phyloP scores from a whole-genome alignment of 1,284 basidiomycete species.

The Neotropicomus parvogracilis region DNA sequence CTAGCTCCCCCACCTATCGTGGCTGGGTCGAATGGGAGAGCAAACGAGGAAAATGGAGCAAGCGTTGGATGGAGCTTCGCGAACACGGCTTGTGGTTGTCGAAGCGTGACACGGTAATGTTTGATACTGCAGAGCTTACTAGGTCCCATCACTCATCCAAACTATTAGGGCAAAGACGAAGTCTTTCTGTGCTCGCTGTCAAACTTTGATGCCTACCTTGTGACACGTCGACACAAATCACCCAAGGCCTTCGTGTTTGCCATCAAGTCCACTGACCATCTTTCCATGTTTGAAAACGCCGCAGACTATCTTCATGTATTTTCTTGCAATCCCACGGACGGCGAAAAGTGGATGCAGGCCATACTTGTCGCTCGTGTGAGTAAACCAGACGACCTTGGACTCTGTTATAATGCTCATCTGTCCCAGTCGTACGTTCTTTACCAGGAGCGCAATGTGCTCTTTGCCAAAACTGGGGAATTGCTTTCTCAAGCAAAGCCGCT shows the following conservation, averaged over 20 bases:
- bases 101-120: slow-evolving; percentile 77
- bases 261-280: slow-evolving; percentile 82
- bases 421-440: slow-evolving; percentile 72
- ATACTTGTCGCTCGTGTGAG: slow-evolving; percentile 75
- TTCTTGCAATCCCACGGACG: slow-evolving; percentile 67
- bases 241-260: slow-evolving; percentile 80
- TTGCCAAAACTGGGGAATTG: slow-evolving; percentile 41
- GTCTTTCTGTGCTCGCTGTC: slow-evolving; percentile 74
- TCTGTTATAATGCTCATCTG: slow-evolving; percentile 10
- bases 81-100: slow-evolving; percentile 82
- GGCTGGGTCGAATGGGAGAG: slow-evolving; percentile 82
- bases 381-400: slow-evolving; percentile 11
- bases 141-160: slow-evolving; percentile 14
- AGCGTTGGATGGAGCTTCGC: slow-evolving; percentile 80
- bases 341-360: slow-evolving; percentile 66
- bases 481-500: slow-evolving; percentile 31
- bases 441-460: slow-evolving; percentile 71
- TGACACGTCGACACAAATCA: slow-evolving; percentile 68
- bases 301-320: slow-evolving; percentile 84
- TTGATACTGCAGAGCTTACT: not conserved
- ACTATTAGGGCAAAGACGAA: slow-evolving; percentile 74
- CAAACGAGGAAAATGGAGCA: slow-evolving; percentile 90
- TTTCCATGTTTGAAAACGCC: slow-evolving; percentile 79
- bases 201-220: slow-evolving; percentile 80
- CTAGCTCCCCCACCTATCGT: slow-evolving; percentile 63